These are phyloP conservation scores for Euclidium syriacum DNA, from an alignment of 345 rosid species.

Conservation along the genomic window DNA sequence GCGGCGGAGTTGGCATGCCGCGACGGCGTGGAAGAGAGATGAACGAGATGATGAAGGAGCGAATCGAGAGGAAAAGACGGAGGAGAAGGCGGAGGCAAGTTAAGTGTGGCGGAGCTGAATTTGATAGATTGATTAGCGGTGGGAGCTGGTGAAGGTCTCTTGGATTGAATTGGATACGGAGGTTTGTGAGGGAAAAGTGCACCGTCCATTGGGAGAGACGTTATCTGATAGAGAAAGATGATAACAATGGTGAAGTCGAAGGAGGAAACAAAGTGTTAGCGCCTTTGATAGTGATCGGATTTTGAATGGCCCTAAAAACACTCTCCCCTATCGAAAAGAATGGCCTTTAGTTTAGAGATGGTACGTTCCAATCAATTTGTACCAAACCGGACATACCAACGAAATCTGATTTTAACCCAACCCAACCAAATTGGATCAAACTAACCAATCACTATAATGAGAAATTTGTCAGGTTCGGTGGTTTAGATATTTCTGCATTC, in stretches of 20 bases:
- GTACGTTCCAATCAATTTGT: background rate
- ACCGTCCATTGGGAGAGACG: conserved; percentile 54
- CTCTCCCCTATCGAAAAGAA: conserved; percentile 10
- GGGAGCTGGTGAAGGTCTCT: conserved; percentile 27
- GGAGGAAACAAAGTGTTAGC: background rate
- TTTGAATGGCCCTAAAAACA: conserved; percentile 27
- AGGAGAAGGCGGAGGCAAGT: conserved; percentile 48
- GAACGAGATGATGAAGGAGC: conserved; percentile 71
- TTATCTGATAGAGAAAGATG: conserved; percentile 19
- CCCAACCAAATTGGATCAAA: too few species aligned
- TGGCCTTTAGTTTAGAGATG: background rate
- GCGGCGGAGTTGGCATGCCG: conserved; percentile 15
- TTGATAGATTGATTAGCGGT: conserved; percentile 37
- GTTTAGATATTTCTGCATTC: too few species aligned
- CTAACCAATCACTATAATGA: too few species aligned
- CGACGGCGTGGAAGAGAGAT: conserved; percentile 49
- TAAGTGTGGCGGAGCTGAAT: conserved; percentile 62
- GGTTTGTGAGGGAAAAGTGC: conserved; percentile 61
- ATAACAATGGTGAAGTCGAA: conserved; percentile 3
- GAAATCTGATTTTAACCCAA: background rate
- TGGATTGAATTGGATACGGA: conserved; percentile 40
- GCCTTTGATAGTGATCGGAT: conserved; percentile 7
- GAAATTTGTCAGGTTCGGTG: too few species aligned
- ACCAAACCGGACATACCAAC: background rate
- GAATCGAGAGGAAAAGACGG: conserved; percentile 61